These are phyloP conservation scores for Phylloporus sp. DNA, from an alignment of 768 basidiomycete genomes.

Conservation along the genomic window DNA sequence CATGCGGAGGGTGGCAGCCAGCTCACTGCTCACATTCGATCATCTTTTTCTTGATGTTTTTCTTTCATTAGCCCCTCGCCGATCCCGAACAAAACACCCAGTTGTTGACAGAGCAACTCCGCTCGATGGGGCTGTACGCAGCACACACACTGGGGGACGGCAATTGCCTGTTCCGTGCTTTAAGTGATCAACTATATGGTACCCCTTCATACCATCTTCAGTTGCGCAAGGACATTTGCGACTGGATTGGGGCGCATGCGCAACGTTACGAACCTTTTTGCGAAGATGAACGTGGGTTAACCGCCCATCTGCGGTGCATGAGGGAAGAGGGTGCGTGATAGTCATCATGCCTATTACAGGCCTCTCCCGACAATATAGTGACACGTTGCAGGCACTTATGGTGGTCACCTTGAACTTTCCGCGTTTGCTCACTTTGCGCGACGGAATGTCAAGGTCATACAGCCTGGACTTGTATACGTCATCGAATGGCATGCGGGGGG, in stretches of 20 bases:
- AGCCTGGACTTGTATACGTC: constrained; percentile 87
- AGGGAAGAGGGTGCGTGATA: constrained; percentile 58
- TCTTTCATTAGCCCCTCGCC: constrained; percentile 36
- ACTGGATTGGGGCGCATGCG: constrained; percentile 70
- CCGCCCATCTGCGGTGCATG: constrained; percentile 74
- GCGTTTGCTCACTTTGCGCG: constrained; percentile 81
- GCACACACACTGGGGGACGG: constrained; percentile 85
- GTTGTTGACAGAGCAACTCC: constrained; percentile 68
- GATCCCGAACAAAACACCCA: constrained; percentile 64
- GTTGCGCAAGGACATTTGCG: constrained; percentile 73
- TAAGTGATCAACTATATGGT: constrained; percentile 85
- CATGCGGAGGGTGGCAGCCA: constrained; percentile 12
- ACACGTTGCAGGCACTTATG: constrained; percentile 66
- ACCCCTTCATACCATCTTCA: constrained; percentile 63
- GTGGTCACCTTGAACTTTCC: constrained; percentile 90
- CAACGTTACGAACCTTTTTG: constrained; percentile 83
- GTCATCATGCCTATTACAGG: neutral
- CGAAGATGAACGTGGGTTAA: constrained; percentile 76
- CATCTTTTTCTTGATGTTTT: constrained; percentile 2
- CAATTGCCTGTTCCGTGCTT: constrained; percentile 89
- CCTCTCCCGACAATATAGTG: constrained; percentile 9
- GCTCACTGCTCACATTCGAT: constrained; percentile 17
- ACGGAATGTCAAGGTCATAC: constrained; percentile 86
- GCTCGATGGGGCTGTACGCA: constrained; percentile 79
- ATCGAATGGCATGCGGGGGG: constrained; percentile 75